Conservation (phyloP, 805 yeast species). For the Zygosaccharomyces lentus region DNA sequence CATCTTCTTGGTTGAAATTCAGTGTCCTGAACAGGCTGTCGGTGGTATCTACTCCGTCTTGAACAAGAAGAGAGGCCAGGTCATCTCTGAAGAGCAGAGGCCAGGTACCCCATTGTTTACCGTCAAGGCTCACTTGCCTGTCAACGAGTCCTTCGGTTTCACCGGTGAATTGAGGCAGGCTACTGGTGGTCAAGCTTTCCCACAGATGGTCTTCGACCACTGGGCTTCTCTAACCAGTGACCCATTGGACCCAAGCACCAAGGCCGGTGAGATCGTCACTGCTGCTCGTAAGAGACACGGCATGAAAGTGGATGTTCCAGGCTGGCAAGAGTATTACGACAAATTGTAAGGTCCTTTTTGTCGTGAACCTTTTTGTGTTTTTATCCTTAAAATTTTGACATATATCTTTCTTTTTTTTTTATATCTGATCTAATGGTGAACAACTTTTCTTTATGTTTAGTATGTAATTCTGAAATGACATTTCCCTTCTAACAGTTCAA, state of each 20-base stretch:
- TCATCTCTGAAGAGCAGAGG: constrained; percentile 98
- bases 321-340: constrained; percentile 98
- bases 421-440: neutral
- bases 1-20: constrained; percentile 97
- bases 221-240: constrained; percentile 91
- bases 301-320: constrained; percentile 95
- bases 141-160: constrained; percentile 99
- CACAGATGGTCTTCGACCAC: constrained; percentile 99
- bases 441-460: neutral
- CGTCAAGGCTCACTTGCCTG: constrained; percentile 99
- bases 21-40: constrained; percentile 98
- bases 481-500: neutral
- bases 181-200: constrained; percentile 99
- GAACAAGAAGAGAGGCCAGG: constrained; percentile 99
- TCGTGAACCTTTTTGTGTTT: constrained; percentile 9
- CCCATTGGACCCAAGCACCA: constrained; percentile 79
- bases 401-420: neutral
- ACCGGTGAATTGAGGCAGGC: constrained; percentile 99
- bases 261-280: constrained; percentile 60
- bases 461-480: neutral
- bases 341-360: constrained; percentile 52
- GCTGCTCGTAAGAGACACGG: constrained; percentile 93
- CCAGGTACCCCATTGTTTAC: constrained; percentile 99
- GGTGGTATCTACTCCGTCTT: constrained; percentile 99
- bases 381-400: constrained; percentile 8